phyloP scores from a whole-genome alignment of 306 rosid species.

The Pueraria montana region DNA sequence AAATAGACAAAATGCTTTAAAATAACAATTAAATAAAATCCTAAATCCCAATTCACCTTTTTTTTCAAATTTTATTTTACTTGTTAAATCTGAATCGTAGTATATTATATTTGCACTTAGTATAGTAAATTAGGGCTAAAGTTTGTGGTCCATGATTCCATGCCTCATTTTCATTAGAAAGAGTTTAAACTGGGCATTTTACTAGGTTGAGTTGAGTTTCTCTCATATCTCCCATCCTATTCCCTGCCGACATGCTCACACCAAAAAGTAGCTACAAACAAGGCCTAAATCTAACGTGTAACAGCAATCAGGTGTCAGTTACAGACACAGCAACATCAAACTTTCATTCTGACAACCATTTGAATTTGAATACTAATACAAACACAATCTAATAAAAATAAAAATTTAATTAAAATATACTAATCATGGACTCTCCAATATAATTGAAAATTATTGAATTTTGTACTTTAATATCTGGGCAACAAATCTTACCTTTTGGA shows the following conservation, averaged over 20 bases:
- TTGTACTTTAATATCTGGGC: too few relatives aligned
- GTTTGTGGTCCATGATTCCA: neutral
- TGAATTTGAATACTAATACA: neutral
- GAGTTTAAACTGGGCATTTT: neutral
- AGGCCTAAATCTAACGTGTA: neutral
- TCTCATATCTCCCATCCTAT: neutral
- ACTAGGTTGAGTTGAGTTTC: neutral
- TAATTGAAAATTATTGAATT: too few relatives aligned
- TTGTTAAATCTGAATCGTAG: neutral
- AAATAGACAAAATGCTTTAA: neutral
- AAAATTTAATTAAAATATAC: too few relatives aligned
- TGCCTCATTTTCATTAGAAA: neutral
- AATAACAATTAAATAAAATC: neutral
- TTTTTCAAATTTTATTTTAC: neutral
- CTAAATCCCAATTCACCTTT: neutral
- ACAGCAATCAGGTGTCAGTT: neutral
- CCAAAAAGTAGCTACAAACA: neutral
- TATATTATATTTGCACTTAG: neutral
- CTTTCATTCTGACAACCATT: neutral
- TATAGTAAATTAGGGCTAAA: neutral
- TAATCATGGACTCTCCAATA: too few relatives aligned
- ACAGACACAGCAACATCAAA: neutral
- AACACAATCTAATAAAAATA: neutral
- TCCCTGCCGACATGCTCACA: neutral
- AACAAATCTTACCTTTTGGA: too few relatives aligned